Conservation (phyloP, 768 basidiomycete genomes). For the Rhodotorula graminis region DNA sequence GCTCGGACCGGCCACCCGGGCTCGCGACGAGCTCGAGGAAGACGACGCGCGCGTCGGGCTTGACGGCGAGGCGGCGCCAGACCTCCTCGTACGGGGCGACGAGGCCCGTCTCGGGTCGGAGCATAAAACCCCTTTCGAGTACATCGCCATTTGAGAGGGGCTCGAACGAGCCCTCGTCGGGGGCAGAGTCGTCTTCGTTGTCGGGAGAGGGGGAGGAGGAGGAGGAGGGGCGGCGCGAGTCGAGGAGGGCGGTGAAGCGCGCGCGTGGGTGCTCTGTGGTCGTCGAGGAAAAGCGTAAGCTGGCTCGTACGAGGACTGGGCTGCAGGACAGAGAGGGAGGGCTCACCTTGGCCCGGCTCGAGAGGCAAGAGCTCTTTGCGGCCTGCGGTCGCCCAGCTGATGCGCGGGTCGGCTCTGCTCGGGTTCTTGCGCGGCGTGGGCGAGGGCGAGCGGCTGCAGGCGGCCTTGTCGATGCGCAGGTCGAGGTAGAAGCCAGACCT, state of each 20-base stretch:
- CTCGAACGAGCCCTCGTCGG: constrained; percentile 31
- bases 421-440: neutral
- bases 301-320: neutral
- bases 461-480: constrained; percentile 5
- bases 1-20: neutral
- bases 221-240: constrained; percentile 14
- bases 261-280: constrained; percentile 1
- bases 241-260: constrained; percentile 25
- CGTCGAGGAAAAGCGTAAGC: neutral
- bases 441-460: too few relatives aligned
- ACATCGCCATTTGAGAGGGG: constrained; percentile 29
- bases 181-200: neutral
- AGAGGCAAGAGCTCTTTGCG: constrained; percentile 13
- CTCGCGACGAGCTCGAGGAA: neutral
- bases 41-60: neutral
- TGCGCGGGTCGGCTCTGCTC: too few relatives aligned
- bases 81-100: constrained; percentile 34
- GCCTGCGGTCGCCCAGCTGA: constrained; percentile 37
- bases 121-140: constrained; percentile 34
- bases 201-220: neutral
- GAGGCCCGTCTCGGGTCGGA: constrained; percentile 6
- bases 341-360: constrained; percentile 7
- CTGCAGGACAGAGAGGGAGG: neutral
- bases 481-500: constrained; percentile 30
- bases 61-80: constrained; percentile 23